Evolutionary conservation across 1,284 basidiomycete genomes (phyloP).

Genomic region (Microbotryomycetes sp.): DNA sequence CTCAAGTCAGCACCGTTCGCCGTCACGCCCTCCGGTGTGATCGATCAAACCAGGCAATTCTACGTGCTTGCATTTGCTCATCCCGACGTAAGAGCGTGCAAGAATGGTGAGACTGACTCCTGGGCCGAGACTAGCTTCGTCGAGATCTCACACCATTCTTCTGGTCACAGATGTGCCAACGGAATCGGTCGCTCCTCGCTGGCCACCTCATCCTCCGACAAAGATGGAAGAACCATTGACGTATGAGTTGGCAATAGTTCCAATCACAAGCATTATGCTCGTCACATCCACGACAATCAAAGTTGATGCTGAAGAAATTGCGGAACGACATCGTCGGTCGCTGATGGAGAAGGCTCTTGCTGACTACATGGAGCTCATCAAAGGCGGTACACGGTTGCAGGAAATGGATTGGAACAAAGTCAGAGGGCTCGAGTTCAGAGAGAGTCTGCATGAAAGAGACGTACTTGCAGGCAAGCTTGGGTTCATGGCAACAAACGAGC

Average conservation of each 20-base stretch:
- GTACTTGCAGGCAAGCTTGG: conserved; percentile 45
- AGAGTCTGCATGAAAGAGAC: conserved; percentile 61
- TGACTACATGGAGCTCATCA: conserved; percentile 50
- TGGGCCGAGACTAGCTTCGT: conserved; percentile 5
- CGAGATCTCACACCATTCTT: conserved; percentile 20
- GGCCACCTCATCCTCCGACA: conserved; percentile 30
- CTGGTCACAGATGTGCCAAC: conserved; percentile 56
- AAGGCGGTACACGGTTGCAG: conserved; percentile 4
- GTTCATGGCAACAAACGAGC: conserved; percentile 18
- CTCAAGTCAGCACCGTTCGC: conserved; percentile 59
- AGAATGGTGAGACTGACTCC: conserved; percentile 50
- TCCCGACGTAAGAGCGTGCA: conserved; percentile 40
- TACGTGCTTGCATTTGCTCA: conserved; percentile 65
- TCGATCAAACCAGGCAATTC: conserved; percentile 55
- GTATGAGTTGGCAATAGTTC: conserved; percentile 65
- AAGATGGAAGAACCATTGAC: conserved; percentile 49
- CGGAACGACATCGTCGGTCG: conserved; percentile 52
- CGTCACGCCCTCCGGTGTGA: conserved; percentile 46
- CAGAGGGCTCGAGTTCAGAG: conserved; percentile 86
- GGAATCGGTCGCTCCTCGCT: conserved; percentile 56
- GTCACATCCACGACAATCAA: conserved; percentile 67
- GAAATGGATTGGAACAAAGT: conserved; percentile 70
- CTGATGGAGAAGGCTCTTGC: conserved; percentile 48
- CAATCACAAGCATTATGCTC: conserved; percentile 67
- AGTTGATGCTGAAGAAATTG: conserved; percentile 65